These are phyloP conservation scores for Camellia lanceoleosa DNA, from an alignment of 148 eudicot genomes.

Conservation along the genomic window DNA sequence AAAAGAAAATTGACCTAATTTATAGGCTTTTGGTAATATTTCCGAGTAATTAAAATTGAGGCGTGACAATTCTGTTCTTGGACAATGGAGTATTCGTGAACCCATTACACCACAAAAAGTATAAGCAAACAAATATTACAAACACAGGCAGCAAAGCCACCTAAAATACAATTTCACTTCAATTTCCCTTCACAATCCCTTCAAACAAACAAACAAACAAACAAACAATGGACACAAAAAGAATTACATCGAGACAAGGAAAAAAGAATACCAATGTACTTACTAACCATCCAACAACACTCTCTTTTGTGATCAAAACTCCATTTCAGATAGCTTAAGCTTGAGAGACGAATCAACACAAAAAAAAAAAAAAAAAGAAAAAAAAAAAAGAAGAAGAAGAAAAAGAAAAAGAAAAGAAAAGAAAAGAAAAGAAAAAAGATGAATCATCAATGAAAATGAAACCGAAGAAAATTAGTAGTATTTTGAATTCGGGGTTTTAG, in stretches of 20 bases:
- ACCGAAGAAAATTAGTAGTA: background rate
- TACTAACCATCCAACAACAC: background rate
- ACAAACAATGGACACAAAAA: background rate
- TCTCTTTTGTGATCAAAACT: background rate
- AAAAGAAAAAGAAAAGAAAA: no score
- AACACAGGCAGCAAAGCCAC: conserved; percentile 14
- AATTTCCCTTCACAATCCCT: background rate
- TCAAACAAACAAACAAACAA: conserved; percentile 13
- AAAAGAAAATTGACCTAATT: no score
- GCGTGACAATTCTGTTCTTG: no score
- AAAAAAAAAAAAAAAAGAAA: background rate
- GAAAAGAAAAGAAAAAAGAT: background rate
- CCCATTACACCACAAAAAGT: no score
- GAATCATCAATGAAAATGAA: background rate
- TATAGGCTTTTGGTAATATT: no score
- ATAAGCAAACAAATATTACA: conserved; percentile 4
- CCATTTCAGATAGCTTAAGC: conserved; percentile 5
- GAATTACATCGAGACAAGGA: background rate
- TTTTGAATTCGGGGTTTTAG: background rate
- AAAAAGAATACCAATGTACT: background rate
- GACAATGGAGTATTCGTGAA: no score
- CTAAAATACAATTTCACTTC: background rate
- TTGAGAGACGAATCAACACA: background rate
- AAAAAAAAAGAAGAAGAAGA: no score
- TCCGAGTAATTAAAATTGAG: no score